Base-by-base conservation (phyloP, 1,139 yeast species). In the Pichia sp. region DNA sequence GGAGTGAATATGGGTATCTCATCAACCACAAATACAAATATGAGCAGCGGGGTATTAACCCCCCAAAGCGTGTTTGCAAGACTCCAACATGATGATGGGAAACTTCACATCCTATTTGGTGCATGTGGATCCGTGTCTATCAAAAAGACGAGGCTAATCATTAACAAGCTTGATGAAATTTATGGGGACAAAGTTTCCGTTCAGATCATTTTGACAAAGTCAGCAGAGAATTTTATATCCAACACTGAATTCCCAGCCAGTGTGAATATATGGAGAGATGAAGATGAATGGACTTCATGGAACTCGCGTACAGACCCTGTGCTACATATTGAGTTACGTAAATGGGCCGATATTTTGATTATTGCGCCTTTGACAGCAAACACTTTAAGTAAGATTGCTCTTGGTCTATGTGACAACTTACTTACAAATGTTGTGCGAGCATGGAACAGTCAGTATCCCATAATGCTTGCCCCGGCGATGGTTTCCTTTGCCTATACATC, bases 281-380 rank as follows among this genome's bases (percentile, higher is more conserved):
- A 71, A 32, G 97, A 88, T 56, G 97, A 88, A 60, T 88, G 96
- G 96, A 69, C 66, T 32, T 78, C 86, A 4, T 87, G 96, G 96
- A 72, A 73, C 51, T 65, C 70, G 32, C 71, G 96, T 47, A 75
- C 86, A 34, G 96, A 87, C 59, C 96, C 96, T 1, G 96, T 87
- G 21, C 66, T 88, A 47, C 96, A 88, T 59, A 87, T 87, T 51
- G 96, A 88, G 61, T 67, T 88, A 42, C 74, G 96, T 48, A 73
- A 95, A 50, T 88, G 97, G 97, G 97, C 96, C 0, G 96, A 88
- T 60, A 79, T 88, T 22, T 66, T 88, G 36, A 70, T 87, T 25
- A 81, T 88, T 37, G 94, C 94, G 25, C 96, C 96, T 3, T 63
- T 87, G 45, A 81, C 94, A 12, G 96, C 96, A 6, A 87, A 88